Percentiles rank a stretch among this genome's conserved stretches.
phyloP scores from a whole-genome alignment of 2,329 filamentous ascomycete species.

The Fusarium poae region DNA sequence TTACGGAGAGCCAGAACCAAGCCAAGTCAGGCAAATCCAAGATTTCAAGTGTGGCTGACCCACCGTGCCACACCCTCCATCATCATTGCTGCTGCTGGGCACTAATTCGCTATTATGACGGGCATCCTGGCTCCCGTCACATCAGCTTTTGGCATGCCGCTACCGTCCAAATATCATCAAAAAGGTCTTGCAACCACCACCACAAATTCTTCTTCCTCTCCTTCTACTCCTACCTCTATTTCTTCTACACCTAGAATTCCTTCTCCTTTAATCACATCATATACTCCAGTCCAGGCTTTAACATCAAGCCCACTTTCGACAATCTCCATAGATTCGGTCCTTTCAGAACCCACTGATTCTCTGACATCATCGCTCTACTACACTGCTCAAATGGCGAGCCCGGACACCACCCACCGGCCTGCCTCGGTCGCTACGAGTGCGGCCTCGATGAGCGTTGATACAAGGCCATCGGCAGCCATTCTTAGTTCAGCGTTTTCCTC shows the following conservation, averaged over 20 bases:
- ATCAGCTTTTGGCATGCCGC: constrained; percentile 54
- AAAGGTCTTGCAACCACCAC: constrained; percentile 39
- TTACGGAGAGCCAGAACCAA: constrained; percentile 8
- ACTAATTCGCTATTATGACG: constrained; percentile 51
- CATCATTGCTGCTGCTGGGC: constrained; percentile 16
- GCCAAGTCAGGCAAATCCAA: constrained; percentile 32
- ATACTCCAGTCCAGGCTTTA: background rate
- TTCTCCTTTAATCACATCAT: constrained; percentile 25
- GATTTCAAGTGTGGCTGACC: constrained; percentile 42
- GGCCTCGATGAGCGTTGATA: constrained; percentile 15
- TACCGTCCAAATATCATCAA: constrained; percentile 47
- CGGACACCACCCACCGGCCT: constrained; percentile 27
- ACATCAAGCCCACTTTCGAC: constrained; percentile 27
- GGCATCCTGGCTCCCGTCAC: constrained; percentile 51
- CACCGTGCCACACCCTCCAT: constrained; percentile 41
- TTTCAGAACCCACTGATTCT: constrained; percentile 34
- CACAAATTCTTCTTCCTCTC: constrained; percentile 32
- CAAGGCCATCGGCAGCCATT: constrained; percentile 29
- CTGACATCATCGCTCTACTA: constrained; percentile 38
- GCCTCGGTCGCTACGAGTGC: constrained; percentile 16
- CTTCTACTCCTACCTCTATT: constrained; percentile 33
- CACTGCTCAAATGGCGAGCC: constrained; percentile 25
- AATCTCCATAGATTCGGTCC: constrained; percentile 39
- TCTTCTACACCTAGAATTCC: constrained; percentile 25
- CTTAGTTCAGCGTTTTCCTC: constrained; percentile 25